Evolutionary conservation across 2,329 filamentous ascomycete species (phyloP), one percentile per base, ranked within the genome.

Genomic region (Xylaria sp.): DNA sequence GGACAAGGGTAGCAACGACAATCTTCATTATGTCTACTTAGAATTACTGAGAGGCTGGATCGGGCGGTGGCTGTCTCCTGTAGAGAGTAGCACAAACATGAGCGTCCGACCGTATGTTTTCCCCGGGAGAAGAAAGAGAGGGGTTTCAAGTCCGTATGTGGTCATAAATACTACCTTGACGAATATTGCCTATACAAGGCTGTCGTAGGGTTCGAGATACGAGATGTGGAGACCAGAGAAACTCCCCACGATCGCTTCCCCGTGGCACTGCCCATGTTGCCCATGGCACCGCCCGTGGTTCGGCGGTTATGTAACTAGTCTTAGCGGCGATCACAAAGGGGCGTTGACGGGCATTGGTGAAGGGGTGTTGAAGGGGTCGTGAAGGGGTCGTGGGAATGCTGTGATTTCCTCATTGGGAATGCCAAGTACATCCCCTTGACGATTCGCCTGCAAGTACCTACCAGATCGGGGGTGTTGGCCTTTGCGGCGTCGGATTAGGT

Each of bases 1-100:
- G 75, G 67, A 84, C 80, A 68, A 86, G 74, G 63, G 80, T 73
- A 66, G 84, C 73, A 68, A 82, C 68, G 60, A 81, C 73, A 64
- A 77, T 62, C 77, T 82, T 84, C 83, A 85, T 85, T 38, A 47
- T 51, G 17, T 43, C 44, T 53, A 33, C 23, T 25, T 38, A 33
- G 25, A 25, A 31, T 51, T 23, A 25, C 4, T n/a, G 17, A n/a
- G 37, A 38, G 19, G 21, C 35, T 3, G 25, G 27, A 35, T 43
- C 38, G 13, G 23, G 19, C 38, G 38, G 38, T 51, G 21, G 15
- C 19, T 9, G 19, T 43, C 19, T 21, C 19, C 6, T 21, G 40
- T 23, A 23, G 17, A 43, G 19, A 43, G 19, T 17, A 13, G 6
- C 29, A 11, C 29, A 6, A 33, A 33, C 6, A n/a, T n/a, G n/a